A percentile compares a stretch with the other conserved stretches of the same genome.
Conservation (phyloP, 2,329 filamentous ascomycete genomes). For the Microdochium paspali region DNA sequence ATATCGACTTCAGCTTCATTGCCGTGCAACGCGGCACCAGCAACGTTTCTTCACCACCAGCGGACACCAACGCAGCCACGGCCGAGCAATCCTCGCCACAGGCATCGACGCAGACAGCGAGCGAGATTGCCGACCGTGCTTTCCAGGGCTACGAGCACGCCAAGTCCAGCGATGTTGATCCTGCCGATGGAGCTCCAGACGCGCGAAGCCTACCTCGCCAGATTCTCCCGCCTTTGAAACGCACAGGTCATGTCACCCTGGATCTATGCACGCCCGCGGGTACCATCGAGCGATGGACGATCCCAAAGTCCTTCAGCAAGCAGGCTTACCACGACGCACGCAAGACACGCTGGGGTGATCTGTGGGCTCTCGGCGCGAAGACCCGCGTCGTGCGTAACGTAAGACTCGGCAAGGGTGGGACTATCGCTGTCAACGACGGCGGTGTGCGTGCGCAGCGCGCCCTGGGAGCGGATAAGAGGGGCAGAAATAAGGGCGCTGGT, state of each 20-base stretch:
- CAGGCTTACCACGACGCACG: constrained; percentile 87
- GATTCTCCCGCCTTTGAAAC: constrained; percentile 75
- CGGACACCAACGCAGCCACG: neutral
- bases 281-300: constrained; percentile 85
- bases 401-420: constrained; percentile 42
- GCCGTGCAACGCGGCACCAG: constrained; percentile 68
- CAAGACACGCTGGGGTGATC: constrained; percentile 83
- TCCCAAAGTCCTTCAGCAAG: constrained; percentile 71
- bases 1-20: constrained; percentile 84
- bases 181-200: constrained; percentile 27
- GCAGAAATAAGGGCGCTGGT: constrained; percentile 7
- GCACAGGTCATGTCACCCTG: constrained; percentile 76
- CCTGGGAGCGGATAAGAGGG: constrained; percentile 20
- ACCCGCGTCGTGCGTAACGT: constrained; percentile 57
- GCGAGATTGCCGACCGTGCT: constrained; percentile 51
- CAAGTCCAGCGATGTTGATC: constrained; percentile 5
- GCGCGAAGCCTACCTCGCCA: constrained; percentile 68
- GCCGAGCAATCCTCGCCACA: constrained; percentile 2
- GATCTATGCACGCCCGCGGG: constrained; percentile 86
- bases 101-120: constrained; percentile 28
- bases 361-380: constrained; percentile 94
- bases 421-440: constrained; percentile 28
- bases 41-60: neutral
- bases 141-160: constrained; percentile 62
- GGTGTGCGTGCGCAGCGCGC: constrained; percentile 30